Evolutionary conservation across 768 basidiomycete species (phyloP), one percentile per base, ranked within the genome.

Genomic region (Crassisporium funariophilum): DNA sequence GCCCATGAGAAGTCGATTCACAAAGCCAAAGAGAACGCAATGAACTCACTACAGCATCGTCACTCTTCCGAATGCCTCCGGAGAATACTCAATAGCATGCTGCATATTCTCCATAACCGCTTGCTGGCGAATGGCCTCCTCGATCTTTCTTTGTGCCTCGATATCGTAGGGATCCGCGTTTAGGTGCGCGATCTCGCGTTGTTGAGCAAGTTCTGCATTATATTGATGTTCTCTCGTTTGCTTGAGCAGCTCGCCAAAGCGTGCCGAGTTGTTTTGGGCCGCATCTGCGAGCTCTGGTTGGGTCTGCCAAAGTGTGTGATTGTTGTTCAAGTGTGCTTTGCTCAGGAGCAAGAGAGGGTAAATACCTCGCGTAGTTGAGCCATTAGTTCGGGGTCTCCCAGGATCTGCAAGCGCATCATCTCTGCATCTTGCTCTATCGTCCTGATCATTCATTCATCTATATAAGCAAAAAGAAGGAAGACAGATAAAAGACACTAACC

Each of bases 1-100:
- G 29, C n/a, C n/a, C n/a, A n/a, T n/a, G n/a, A n/a, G n/a, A n/a
- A n/a, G n/a, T n/a, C n/a, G n/a, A 47, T 7, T 19, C 7, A 11
- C 31, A n/a, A 8, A 35, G 27, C 36, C 7, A 13, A 36, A 23
- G 33, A 31, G 29, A 47, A 9, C 21, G 23, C 25, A 11, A 37
- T 11, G 16, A 27, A 79, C 88, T 67, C 61, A 93, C 89, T 97
- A 99, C 46, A 99, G 86, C 97, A 99, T 99, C 2, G 83, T 87
- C 23, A 99, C 97, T 50, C 84, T 78, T 12, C 92, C 97, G 66
- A 99, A 99, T 44, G 82, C 79, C 68, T 98, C 95, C 0, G 95
- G 95, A 6, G 84, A 86, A 55, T 89, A 93, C 63, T 98, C 95
- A 52, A 98, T 72, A 5, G 97, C 97, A 69, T 97, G 92, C 47